Evolutionary conservation across 2,329 filamentous ascomycete genomes (phyloP), one percentile per base, ranked within the genome.

Genomic region (Paracamarosporium sp.): DNA sequence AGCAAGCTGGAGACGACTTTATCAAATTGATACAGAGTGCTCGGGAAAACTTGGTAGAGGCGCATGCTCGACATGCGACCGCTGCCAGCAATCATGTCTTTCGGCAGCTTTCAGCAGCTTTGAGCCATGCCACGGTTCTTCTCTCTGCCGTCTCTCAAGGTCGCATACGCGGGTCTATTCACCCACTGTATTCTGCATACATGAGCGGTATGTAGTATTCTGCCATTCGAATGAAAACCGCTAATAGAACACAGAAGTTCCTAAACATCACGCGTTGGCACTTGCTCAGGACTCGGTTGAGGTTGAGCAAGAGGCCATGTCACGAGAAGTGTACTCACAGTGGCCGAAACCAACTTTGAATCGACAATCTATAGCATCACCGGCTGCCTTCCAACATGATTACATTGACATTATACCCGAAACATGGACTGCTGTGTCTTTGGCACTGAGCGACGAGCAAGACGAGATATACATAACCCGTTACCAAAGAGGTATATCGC

Each of bases 381-480:
- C 77, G 1, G 61, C 76, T 2, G 69, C 82, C 25, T 96, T 97
- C 68, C 90, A 94, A 72, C 83, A 85, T 61, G 86, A 93, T 44
- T 97, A 93, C 66, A 84, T 97, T 50, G 91, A 97, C 69, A 90
- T 94, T 48, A 87, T 99, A 5, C 96, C 95, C 0, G 79, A 82
- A 36, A 82, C 84, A 6, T 99, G 95, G 95, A 92, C 88, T 45
- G 90, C 93, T 1, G 81, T 99, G 9, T 98, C 93, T 0, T 80
- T 99, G 43, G 90, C 90, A 0, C 78, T 99, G 15, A 95, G 90
- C 69, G 91, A 96, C 52, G 89, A 89, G 64, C 86, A 84, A 36
- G 90, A 92, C 53, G 95, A 98, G 71, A 85, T 99, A 4, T 93
- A 91, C 65, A 88, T 98, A 61, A 93, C 92, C n/a, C 92, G 92